phyloP scores from a whole-genome alignment of 169 alveolate species.

The Besnoitia besnoiti region DNA sequence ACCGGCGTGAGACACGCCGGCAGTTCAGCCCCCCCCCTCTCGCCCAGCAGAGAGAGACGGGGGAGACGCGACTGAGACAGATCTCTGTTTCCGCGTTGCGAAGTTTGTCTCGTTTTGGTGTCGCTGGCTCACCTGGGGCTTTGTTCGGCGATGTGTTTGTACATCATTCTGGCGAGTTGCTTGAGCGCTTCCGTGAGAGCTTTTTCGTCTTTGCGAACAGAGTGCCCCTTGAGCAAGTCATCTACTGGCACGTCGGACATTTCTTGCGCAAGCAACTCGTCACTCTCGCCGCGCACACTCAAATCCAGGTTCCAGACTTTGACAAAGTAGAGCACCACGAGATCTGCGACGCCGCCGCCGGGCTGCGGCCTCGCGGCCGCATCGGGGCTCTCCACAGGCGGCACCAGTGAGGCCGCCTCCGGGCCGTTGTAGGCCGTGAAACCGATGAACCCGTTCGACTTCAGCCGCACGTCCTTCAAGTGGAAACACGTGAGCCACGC shows the following conservation, averaged over 20 bases:
- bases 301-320: slow-evolving; percentile 72
- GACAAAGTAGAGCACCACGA: slow-evolving; percentile 52
- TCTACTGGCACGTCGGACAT: slow-evolving; percentile 57
- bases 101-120: too few species aligned
- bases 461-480: slow-evolving; percentile 66
- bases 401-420: slow-evolving; percentile 43
- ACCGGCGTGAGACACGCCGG: too few species aligned
- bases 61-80: too few species aligned
- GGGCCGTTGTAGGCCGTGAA: slow-evolving; percentile 71
- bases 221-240: slow-evolving; percentile 63
- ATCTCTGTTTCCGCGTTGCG: neutral
- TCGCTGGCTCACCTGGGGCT: slow-evolving; percentile 39
- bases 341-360: slow-evolving; percentile 44
- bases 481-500: slow-evolving; percentile 74
- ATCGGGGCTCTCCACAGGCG: neutral
- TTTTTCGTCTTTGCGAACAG: slow-evolving; percentile 63
- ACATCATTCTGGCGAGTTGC: slow-evolving; percentile 67
- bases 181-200: slow-evolving; percentile 72
- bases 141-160: slow-evolving; percentile 73
- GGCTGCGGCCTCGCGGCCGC: slow-evolving; percentile 33
- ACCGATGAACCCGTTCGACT: slow-evolving; percentile 72
- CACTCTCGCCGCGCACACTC: slow-evolving; percentile 71
- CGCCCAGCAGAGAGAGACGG: too few species aligned
- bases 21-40: too few species aligned
- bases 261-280: slow-evolving; percentile 46